These are phyloP conservation scores for Hypoxylon sp. DNA, from an alignment of 2,329 filamentous ascomycete species.

Conservation along the genomic window DNA sequence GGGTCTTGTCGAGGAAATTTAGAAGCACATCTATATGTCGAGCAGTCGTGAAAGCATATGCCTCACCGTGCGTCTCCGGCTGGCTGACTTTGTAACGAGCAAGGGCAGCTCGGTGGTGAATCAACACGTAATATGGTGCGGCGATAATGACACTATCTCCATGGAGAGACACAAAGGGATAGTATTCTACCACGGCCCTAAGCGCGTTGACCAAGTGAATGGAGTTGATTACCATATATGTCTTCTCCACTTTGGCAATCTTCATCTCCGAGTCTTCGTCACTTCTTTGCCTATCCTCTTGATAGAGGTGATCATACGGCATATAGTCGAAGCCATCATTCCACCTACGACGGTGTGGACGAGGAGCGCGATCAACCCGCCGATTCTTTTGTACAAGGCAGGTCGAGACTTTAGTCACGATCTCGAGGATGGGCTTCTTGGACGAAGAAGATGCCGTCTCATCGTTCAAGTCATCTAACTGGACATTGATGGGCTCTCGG, in stretches of 20 bases:
- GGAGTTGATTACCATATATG: slow-evolving; percentile 61
- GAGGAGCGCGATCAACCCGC: background rate
- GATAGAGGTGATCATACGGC: slow-evolving; percentile 43
- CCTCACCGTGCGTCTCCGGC: slow-evolving; percentile 56
- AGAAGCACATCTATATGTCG: slow-evolving; percentile 63
- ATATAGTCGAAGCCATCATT: slow-evolving; percentile 47
- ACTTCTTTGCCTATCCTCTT: background rate
- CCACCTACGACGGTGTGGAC: slow-evolving; percentile 33
- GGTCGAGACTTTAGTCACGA: slow-evolving; percentile 57
- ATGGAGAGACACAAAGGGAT: slow-evolving; percentile 58
- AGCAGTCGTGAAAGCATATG: slow-evolving; percentile 58
- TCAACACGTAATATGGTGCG: slow-evolving; percentile 63
- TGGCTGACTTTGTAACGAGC: slow-evolving; percentile 58
- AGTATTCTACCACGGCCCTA: slow-evolving; percentile 62
- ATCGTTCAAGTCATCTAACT: slow-evolving; percentile 50
- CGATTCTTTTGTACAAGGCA: slow-evolving; percentile 33
- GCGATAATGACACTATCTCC: slow-evolving; percentile 56
- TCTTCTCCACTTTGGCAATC: slow-evolving; percentile 51
- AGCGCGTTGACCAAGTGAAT: slow-evolving; percentile 62
- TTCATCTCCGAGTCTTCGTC: slow-evolving; percentile 46
- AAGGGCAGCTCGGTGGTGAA: slow-evolving; percentile 62
- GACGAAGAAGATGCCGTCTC: slow-evolving; percentile 25
- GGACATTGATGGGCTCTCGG: slow-evolving; percentile 55
- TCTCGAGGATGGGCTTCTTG: slow-evolving; percentile 58
- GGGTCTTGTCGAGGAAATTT: slow-evolving; percentile 57